These are phyloP conservation scores for Rutidosis leptorrhynchoides DNA, from an alignment of 129 eudicot species.

Conservation along the genomic window DNA sequence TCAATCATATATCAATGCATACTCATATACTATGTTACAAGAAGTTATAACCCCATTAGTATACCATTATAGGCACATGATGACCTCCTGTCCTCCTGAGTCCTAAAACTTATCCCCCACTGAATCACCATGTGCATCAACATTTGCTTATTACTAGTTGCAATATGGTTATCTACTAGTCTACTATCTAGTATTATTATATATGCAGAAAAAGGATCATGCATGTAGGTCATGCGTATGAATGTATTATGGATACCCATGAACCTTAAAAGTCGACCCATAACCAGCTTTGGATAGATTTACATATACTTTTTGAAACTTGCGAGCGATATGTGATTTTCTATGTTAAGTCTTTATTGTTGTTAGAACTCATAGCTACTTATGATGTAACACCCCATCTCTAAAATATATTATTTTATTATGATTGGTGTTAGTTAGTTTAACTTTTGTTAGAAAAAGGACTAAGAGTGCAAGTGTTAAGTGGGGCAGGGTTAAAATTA, in stretches of 20 bases:
- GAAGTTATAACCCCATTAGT: slow-evolving; percentile 43
- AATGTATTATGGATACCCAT: background rate
- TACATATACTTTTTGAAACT: background rate
- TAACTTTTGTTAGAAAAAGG: no score
- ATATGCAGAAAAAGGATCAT: background rate
- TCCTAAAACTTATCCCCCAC: slow-evolving; percentile 29
- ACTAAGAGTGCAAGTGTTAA: no score
- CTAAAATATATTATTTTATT: no score
- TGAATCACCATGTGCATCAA: slow-evolving; percentile 32
- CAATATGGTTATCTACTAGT: slow-evolving; percentile 15
- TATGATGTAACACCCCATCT: no score
- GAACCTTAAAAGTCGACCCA: background rate
- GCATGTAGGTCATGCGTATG: slow-evolving; percentile 3
- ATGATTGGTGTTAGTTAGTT: no score
- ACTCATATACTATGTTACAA: slow-evolving; percentile 56
- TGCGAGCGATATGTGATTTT: background rate
- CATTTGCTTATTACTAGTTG: slow-evolving; percentile 18
- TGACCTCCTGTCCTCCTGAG: slow-evolving; percentile 19
- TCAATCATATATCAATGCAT: slow-evolving; percentile 32
- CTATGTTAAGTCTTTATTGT: no score
- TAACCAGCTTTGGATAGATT: background rate
- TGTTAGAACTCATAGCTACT: background rate
- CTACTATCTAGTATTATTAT: slow-evolving; percentile 4
- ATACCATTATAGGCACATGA: slow-evolving; percentile 46
- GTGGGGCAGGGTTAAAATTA: no score